Evolutionary conservation across 1,284 basidiomycete species (phyloP), one percentile per base, ranked within the genome.

Genomic region (Fistulinella cinereoalba): DNA sequence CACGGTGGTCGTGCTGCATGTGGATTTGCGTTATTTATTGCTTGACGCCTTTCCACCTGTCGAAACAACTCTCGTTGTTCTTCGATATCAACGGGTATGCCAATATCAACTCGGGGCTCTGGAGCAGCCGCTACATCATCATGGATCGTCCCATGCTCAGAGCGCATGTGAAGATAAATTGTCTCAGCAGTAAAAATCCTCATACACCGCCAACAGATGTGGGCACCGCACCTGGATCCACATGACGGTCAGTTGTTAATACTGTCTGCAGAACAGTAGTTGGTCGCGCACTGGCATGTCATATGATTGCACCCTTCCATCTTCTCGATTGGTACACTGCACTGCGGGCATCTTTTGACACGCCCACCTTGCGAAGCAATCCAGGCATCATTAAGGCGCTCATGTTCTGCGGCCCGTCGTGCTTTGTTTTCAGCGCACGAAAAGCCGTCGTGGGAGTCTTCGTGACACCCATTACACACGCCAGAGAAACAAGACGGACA

Each of bases 271-370:
- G 3, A 18, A 18, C 12, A 43, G 4, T 13, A 11, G 8, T 15
- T 40, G 1, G 15, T 18, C 9, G 18, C 56, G 11, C 25, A 65
- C 61, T 27, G 28, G 54, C 79, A 81, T 7, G 60, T 51, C 66
- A 81, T 75, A 55, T 81, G 80, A 56, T 80, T 80, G 58, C 79
- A 81, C 1, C 80, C 80, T 18, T 70, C 74, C 18, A 52, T 61
- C 53, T 79, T 80, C 57, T 79, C 71, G 37, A 79, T 75, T 51
- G 57, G 69, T 4, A 73, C 65, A 2, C 53, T 56, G 51, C 79
- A 81, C 11, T 54, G 51, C 0, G 78, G 79, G 43, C 68, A 70
- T 27, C 54, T 58, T 47, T 66, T 70, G 39, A 71, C 66, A 0
- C 59, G 55, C n/a, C 64, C 61, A 1, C 54, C 56, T 45, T 68